Evolutionary conservation across 2,329 filamentous ascomycete species (phyloP).

Genomic region (Trichoderma hamatum): DNA sequence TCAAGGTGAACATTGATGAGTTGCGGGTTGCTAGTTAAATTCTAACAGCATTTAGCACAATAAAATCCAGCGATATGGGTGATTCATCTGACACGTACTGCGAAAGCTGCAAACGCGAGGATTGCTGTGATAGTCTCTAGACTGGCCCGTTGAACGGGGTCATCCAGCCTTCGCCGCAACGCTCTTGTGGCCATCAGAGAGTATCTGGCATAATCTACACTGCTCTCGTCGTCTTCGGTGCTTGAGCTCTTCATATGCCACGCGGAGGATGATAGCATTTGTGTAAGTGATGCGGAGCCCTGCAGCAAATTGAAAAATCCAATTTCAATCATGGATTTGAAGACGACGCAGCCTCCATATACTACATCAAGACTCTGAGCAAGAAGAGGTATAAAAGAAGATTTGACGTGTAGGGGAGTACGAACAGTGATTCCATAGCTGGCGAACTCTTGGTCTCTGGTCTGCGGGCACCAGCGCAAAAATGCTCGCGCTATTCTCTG

Average conservation of each 20-base stretch:
- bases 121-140: constrained; percentile 18
- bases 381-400: not conserved
- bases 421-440: constrained; percentile 20
- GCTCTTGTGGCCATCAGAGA: constrained; percentile 19
- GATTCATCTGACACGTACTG: not conserved
- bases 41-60: not conserved
- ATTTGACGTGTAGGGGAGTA: not conserved
- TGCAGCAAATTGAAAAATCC: constrained; percentile 13
- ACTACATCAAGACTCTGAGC: not conserved
- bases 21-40: constrained; percentile 11
- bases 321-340: constrained; percentile 20
- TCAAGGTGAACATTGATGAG: constrained; percentile 19
- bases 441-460: constrained; percentile 3
- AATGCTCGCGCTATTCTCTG: not conserved
- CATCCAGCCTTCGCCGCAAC: not conserved
- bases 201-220: constrained; percentile 18
- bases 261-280: constrained; percentile 15
- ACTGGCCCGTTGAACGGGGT: not conserved
- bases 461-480: constrained; percentile 7
- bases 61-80: not conserved
- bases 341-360: constrained; percentile 20
- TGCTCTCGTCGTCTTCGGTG: constrained; percentile 11
- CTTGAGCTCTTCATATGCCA: constrained; percentile 6
- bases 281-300: constrained; percentile 14
- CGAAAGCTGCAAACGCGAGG: constrained; percentile 11